Percentiles rank a stretch among this genome's conserved stretches.
These are phyloP conservation scores for Phytopythium kandeliae DNA, from an alignment of 352 stramenopile species.

Conservation along the genomic window DNA sequence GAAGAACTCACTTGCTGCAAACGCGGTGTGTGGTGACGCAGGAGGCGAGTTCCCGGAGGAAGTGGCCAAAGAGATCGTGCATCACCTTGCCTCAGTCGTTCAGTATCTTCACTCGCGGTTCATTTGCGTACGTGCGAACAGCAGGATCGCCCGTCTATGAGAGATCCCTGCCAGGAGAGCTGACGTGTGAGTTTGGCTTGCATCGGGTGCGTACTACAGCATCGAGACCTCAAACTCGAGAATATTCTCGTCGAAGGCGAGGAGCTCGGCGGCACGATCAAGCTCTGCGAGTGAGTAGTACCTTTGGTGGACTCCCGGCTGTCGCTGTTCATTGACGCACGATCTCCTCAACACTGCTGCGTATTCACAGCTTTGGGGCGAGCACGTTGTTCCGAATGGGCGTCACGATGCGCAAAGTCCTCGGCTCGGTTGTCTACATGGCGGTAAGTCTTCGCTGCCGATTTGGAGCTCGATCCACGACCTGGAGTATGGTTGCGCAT, in stretches of 20 bases:
- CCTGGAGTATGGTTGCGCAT: no score
- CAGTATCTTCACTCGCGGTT: slow-evolving; percentile 78
- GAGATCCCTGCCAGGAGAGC: no score
- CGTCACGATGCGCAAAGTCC: slow-evolving; percentile 71
- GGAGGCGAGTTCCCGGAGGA: slow-evolving; percentile 45
- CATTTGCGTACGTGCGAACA: slow-evolving; percentile 52
- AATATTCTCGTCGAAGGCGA: slow-evolving; percentile 73
- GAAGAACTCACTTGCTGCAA: no score
- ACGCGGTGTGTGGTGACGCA: slow-evolving; percentile 1
- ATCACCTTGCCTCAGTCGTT: slow-evolving; percentile 64
- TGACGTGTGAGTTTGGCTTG: no score
- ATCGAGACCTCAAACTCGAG: slow-evolving; percentile 77
- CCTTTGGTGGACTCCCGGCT: no score
- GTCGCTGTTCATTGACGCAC: no score
- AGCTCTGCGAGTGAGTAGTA: slow-evolving; percentile 73
- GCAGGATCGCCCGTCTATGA: no score
- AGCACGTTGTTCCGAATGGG: slow-evolving; percentile 74
- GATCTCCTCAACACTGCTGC: no score
- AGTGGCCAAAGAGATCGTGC: slow-evolving; percentile 48
- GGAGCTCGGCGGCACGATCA: slow-evolving; percentile 46
- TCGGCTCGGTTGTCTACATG: slow-evolving; percentile 83
- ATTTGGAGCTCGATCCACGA: no score
- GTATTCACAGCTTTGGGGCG: slow-evolving; percentile 49
- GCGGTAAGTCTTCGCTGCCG: slow-evolving; percentile 28
- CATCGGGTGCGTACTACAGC: no score